Evolutionary conservation across 495 filamentous ascomycete species (phyloP), one percentile per base, ranked within the genome.

Genomic region (Hypoxylon trugodes): DNA sequence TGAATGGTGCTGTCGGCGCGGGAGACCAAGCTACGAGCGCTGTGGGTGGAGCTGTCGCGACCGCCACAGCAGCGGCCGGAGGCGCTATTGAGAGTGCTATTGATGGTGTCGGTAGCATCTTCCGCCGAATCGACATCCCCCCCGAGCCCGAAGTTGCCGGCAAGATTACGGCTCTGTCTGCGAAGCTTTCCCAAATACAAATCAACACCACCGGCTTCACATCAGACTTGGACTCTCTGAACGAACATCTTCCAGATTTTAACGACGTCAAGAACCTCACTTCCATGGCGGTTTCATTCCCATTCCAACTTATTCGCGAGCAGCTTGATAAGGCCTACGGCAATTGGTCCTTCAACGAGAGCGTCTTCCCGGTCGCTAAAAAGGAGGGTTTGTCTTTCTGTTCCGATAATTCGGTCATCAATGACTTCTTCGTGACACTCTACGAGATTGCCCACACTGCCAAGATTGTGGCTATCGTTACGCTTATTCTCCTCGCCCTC

Each of bases 361-460:
- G 83, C 9, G 69, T 90, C 3, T 90, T 98, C 56, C 90, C 92
- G 0, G 79, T 96, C 6, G 91, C 96, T 0, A 65, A 86, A 59
- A 97, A 96, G 75, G 81, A 94, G 69, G 76, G 86, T 15, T 77
- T 98, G 32, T 87, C 84, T 6, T 98, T 98, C 79, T 98, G 95
- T 78, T 88, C 91, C 26, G 82, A 88, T 74, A 91, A 94, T 77
- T 84, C 88, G 50, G 87, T 83, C 16, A 91, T 98, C 81, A 87
- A 89, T 71, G 82, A 89, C 59, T 98, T 98, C 83, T 98, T 98
- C 74, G 78, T 88, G 19, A 80, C 79, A 1, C 80, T 97, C 0
- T 80, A 82, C 18, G 74, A 84, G 9, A 81, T 91, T 6, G 79
- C 84, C 0, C 59, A 77, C 32, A 83, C 77, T 0, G 90, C 91